These are phyloP conservation scores for Cystofilobasidium macerans DNA, from an alignment of 768 basidiomycete species.

Conservation along the genomic window DNA sequence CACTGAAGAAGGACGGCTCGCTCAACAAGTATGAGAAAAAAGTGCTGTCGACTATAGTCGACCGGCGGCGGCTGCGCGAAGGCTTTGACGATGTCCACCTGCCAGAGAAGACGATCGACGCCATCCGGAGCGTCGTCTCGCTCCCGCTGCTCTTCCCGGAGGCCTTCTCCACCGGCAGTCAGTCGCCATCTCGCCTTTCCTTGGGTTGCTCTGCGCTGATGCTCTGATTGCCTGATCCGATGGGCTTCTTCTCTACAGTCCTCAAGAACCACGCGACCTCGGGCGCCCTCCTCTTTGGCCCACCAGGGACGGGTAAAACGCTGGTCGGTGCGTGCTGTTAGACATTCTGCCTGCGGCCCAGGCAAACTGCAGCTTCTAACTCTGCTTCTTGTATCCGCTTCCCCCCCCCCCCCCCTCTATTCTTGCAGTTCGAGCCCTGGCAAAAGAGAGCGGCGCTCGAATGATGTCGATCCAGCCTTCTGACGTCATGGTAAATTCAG, in stretches of 20 bases:
- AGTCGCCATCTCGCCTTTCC: not conserved
- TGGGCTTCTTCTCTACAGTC: slow-evolving; percentile 35
- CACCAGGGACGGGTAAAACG: slow-evolving; percentile 41
- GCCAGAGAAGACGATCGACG: slow-evolving; percentile 77
- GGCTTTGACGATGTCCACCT: slow-evolving; percentile 62
- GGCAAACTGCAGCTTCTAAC: too few species aligned
- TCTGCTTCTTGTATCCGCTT: slow-evolving; percentile 49
- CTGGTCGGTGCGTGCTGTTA: slow-evolving; percentile 6
- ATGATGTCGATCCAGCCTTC: slow-evolving; percentile 86
- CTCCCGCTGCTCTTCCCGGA: slow-evolving; percentile 73
- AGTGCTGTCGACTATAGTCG: slow-evolving; percentile 73
- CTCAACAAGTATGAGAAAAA: slow-evolving; percentile 72
- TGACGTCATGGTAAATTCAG: slow-evolving; percentile 77
- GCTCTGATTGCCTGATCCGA: not conserved
- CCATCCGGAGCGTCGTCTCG: slow-evolving; percentile 67
- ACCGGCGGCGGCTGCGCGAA: slow-evolving; percentile 48
- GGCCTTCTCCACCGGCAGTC: slow-evolving; percentile 68
- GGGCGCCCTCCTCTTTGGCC: slow-evolving; percentile 83
- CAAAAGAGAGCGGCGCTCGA: slow-evolving; percentile 82
- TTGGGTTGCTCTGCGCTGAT: not conserved
- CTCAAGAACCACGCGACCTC: slow-evolving; percentile 84
- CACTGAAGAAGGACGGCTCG: slow-evolving; percentile 59
- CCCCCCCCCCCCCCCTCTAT: slow-evolving; percentile 48
- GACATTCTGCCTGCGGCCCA: not conserved
- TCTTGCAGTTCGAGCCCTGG: slow-evolving; percentile 74